Evolutionary conservation across 345 rosid species (phyloP).

Genomic region (Salix viminalis): DNA sequence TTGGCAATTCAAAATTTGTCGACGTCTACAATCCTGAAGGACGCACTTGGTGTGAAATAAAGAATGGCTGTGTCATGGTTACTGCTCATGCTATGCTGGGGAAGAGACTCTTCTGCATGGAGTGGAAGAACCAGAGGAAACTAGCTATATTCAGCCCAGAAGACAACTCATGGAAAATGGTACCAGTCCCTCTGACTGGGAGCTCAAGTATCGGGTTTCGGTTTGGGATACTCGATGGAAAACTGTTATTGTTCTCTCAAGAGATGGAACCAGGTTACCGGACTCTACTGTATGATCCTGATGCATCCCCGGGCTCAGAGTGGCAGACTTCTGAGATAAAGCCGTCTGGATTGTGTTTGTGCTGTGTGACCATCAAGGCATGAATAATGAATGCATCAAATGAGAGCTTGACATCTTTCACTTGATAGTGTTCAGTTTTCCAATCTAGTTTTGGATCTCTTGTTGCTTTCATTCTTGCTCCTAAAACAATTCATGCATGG

Average conservation of each 20-base stretch:
- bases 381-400: slow-evolving; percentile 18
- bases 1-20: slow-evolving; percentile 71
- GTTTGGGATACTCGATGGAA: slow-evolving; percentile 69
- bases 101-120: slow-evolving; percentile 72
- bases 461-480: no score
- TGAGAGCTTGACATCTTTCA: no score
- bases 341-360: slow-evolving; percentile 64
- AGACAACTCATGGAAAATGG: slow-evolving; percentile 71
- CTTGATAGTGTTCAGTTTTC: no score
- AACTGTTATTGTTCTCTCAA: slow-evolving; percentile 64
- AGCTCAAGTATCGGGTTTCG: slow-evolving; percentile 61
- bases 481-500: no score
- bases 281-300: slow-evolving; percentile 72
- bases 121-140: slow-evolving; percentile 87
- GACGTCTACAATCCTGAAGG: slow-evolving; percentile 68
- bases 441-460: no score
- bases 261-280: slow-evolving; percentile 45
- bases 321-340: slow-evolving; percentile 69
- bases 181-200: slow-evolving; percentile 69
- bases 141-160: slow-evolving; percentile 61
- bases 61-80: slow-evolving; percentile 92
- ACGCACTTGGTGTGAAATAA: slow-evolving; percentile 67
- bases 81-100: slow-evolving; percentile 84
- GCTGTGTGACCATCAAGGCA: slow-evolving; percentile 69
- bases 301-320: slow-evolving; percentile 57